Conservation (phyloP, 2,329 filamentous ascomycete genomes). For the Paraconiothyrium brasiliense region DNA sequence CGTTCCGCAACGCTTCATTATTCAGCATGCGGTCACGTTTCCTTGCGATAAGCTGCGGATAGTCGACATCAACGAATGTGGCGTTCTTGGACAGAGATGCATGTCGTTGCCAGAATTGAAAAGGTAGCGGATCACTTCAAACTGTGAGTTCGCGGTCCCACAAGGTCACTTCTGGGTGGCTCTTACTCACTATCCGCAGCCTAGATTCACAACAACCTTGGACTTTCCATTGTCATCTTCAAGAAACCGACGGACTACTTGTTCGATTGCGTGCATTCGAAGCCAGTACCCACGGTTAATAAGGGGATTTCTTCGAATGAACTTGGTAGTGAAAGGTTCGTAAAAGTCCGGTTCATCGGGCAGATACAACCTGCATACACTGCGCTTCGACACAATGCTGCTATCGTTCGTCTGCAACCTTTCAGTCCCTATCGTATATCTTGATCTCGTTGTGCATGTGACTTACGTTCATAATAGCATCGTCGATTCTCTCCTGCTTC, state of each 20-base stretch:
- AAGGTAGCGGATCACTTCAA: conserved; percentile 82
- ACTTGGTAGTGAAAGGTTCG: conserved; percentile 85
- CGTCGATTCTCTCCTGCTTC: conserved; percentile 54
- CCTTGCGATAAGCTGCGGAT: conserved; percentile 78
- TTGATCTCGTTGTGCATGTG: background rate
- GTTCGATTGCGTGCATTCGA: conserved; percentile 82
- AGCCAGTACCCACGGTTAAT: conserved; percentile 93
- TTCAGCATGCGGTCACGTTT: conserved; percentile 75
- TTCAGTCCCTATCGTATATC: background rate
- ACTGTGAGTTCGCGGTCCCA: conserved; percentile 28
- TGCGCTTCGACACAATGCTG: conserved; percentile 91
- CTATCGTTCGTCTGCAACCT: conserved; percentile 76
- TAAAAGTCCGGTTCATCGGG: conserved; percentile 82
- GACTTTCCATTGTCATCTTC: conserved; percentile 61
- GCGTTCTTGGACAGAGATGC: conserved; percentile 65
- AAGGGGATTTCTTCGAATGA: conserved; percentile 81
- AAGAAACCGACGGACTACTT: conserved; percentile 79
- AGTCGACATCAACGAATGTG: conserved; percentile 86
- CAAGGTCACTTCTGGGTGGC: conserved; percentile 3
- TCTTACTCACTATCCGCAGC: conserved; percentile 84
- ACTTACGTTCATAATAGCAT: conserved; percentile 66
- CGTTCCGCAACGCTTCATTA: conserved; percentile 56
- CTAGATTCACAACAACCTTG: conserved; percentile 84
- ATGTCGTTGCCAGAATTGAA: conserved; percentile 79
- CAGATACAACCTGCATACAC: conserved; percentile 89